phyloP scores from a whole-genome alignment of 352 stramenopile species.

The Blastocystis sp. region DNA sequence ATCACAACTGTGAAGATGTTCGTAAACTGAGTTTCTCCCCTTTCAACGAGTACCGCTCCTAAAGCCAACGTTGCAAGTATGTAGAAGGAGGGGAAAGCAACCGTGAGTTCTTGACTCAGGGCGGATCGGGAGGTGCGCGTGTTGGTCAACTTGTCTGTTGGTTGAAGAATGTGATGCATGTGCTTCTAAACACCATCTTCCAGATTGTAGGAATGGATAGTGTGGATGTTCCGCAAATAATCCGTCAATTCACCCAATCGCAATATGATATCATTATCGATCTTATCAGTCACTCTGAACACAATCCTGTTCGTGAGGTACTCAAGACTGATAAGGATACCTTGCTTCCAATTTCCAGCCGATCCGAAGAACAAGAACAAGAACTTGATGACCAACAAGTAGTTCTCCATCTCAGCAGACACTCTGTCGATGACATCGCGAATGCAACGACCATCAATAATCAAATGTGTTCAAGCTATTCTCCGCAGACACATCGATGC shows the following conservation, averaged over 20 bases:
- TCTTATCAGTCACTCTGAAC: not conserved
- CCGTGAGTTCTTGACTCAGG: not conserved
- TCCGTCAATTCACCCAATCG: constrained; percentile 2
- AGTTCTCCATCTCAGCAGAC: not conserved
- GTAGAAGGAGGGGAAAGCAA: not conserved
- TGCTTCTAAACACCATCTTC: not conserved
- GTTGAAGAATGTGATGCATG: not conserved
- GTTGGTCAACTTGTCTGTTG: constrained; percentile 8
- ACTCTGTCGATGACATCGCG: constrained; percentile 8
- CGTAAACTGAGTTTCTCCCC: not conserved
- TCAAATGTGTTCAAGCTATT: too few species aligned
- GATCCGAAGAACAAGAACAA: not conserved
- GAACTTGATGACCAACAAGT: not conserved
- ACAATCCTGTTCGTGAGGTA: constrained; percentile 4
- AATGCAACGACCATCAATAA: constrained; percentile 4
- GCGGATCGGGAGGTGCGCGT: not conserved
- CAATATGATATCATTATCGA: constrained; percentile 26
- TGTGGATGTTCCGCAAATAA: constrained; percentile 52
- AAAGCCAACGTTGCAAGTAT: not conserved
- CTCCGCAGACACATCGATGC: too few species aligned
- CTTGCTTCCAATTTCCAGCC: constrained; percentile 11
- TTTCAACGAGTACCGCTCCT: not conserved
- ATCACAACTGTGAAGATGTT: constrained; percentile 14
- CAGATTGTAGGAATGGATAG: constrained; percentile 48
- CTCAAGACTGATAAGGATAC: not conserved